Conservation (phyloP, 768 basidiomycete genomes). For the Lactifluus volemus region DNA sequence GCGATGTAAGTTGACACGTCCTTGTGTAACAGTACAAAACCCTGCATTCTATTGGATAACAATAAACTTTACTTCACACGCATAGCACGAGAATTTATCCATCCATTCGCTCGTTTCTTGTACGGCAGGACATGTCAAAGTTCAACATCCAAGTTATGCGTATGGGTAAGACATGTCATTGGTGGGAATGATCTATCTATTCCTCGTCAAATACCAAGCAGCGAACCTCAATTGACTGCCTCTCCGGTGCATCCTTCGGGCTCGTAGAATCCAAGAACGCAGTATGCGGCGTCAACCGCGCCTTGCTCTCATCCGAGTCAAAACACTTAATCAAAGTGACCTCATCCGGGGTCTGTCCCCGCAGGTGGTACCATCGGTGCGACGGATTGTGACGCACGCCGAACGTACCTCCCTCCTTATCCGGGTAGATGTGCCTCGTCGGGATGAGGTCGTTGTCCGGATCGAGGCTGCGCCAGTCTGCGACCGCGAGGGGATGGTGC, state of each 20-base stretch:
- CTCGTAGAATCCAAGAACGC: slow-evolving; percentile 33
- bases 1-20: background rate
- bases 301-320: slow-evolving; percentile 34
- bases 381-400: slow-evolving; percentile 25
- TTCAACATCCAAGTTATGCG: background rate
- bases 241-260: slow-evolving; percentile 29
- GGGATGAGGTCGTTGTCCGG: slow-evolving; percentile 30
- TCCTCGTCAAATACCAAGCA: slow-evolving; percentile 36
- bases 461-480: slow-evolving; percentile 34
- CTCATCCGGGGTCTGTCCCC: slow-evolving; percentile 23
- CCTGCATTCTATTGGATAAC: background rate
- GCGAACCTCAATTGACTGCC: slow-evolving; percentile 38
- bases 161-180: background rate
- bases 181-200: slow-evolving; percentile 17
- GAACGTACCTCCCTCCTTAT: slow-evolving; percentile 27
- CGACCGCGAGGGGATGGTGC: slow-evolving; percentile 34
- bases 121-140: background rate
- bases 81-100: background rate
- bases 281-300: slow-evolving; percentile 35
- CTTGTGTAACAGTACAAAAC: background rate
- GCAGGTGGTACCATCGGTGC: slow-evolving; percentile 30
- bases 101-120: background rate
- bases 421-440: slow-evolving; percentile 30
- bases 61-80: background rate
- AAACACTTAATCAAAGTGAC: slow-evolving; percentile 34